These are phyloP conservation scores for Zasmidium cellare DNA, from an alignment of 2,329 filamentous ascomycete species.

Conservation along the genomic window DNA sequence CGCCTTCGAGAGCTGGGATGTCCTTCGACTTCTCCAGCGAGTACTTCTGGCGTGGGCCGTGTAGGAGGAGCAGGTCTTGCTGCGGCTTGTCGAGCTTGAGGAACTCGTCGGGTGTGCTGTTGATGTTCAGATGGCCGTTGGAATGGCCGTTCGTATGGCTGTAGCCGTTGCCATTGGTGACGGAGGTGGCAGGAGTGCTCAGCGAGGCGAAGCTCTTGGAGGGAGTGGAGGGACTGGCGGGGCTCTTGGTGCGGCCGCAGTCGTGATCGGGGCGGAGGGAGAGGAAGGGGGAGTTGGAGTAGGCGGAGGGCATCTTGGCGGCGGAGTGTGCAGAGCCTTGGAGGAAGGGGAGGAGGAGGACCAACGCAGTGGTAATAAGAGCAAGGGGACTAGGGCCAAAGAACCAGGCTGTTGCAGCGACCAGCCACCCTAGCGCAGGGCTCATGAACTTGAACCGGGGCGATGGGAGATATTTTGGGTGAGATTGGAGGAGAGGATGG, in stretches of 20 bases:
- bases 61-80: conserved; percentile 37
- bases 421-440: not conserved
- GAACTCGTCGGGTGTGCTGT: conserved; percentile 29
- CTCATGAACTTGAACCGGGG: not conserved
- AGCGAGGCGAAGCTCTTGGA: conserved; percentile 22
- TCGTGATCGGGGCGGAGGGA: conserved; percentile 28
- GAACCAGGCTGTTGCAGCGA: conserved; percentile 5
- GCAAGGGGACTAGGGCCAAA: conserved; percentile 5
- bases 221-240: not conserved
- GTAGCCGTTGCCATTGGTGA: conserved; percentile 19
- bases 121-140: conserved; percentile 17
- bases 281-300: conserved; percentile 26
- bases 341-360: conserved; percentile 9
- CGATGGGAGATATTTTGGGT: not conserved
- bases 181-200: conserved; percentile 17
- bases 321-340: conserved; percentile 6
- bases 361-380: conserved; percentile 12
- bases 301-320: conserved; percentile 26
- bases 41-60: conserved; percentile 37
- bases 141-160: conserved; percentile 9
- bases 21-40: conserved; percentile 31
- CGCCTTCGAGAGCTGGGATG: conserved; percentile 33
- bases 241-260: conserved; percentile 23
- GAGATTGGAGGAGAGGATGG: not conserved
- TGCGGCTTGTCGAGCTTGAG: conserved; percentile 32